Conservation (phyloP, 768 basidiomycete species). For the Trametes punicea region DNA sequence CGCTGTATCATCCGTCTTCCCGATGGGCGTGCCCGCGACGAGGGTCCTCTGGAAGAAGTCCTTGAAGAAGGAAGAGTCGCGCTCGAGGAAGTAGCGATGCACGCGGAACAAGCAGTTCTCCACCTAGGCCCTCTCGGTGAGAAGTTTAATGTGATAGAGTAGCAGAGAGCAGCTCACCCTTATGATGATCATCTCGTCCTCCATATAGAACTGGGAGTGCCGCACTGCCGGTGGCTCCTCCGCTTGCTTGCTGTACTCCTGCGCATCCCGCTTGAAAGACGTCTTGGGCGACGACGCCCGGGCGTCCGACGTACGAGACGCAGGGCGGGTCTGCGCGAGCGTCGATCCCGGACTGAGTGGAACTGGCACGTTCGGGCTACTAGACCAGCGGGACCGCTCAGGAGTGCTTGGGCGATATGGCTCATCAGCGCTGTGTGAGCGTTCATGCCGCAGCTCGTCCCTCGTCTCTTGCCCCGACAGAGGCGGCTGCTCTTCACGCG, state of each 20-base stretch:
- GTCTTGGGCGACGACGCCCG: slow-evolving; percentile 11
- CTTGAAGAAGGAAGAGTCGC: slow-evolving; percentile 38
- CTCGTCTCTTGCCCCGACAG: background rate
- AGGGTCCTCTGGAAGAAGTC: slow-evolving; percentile 34
- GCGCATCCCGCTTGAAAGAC: background rate
- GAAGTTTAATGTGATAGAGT: background rate
- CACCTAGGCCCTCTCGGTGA: slow-evolving; percentile 27
- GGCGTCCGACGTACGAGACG: slow-evolving; percentile 7
- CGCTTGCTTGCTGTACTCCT: slow-evolving; percentile 4
- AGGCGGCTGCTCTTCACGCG: background rate
- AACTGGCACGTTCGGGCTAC: background rate
- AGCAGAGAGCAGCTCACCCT: background rate
- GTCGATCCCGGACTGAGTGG: slow-evolving; percentile 19
- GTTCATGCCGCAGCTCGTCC: background rate
- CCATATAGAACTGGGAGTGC: slow-evolving; percentile 19
- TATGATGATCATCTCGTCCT: slow-evolving; percentile 19
- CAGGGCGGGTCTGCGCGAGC: slow-evolving; percentile 15
- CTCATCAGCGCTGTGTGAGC: background rate
- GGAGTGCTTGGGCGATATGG: slow-evolving; percentile 1
- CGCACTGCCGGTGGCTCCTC: slow-evolving; percentile 15
- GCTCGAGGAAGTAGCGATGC: slow-evolving; percentile 38
- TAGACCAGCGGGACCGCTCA: background rate
- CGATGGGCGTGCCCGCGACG: slow-evolving; percentile 16
- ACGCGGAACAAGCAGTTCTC: slow-evolving; percentile 39
- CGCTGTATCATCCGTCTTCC: slow-evolving; percentile 32